Evolutionary conservation across 441 rosid genomes (phyloP).

Genomic region (Corymbia citriodora): DNA sequence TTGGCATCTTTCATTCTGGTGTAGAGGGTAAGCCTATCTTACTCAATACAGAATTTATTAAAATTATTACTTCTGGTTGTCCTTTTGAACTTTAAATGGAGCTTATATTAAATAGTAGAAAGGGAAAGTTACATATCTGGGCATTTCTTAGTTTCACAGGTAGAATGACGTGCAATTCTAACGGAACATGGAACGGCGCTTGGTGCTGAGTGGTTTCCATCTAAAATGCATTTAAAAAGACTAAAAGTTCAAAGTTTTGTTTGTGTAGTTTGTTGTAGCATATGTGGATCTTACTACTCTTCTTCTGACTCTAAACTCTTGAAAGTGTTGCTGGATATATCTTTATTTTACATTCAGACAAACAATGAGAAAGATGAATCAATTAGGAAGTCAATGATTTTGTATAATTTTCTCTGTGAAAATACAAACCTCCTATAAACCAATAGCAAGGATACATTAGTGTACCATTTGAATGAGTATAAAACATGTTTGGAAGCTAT

Average conservation of each 20-base stretch:
- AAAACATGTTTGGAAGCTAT: neutral
- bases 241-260: neutral
- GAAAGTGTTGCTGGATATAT: neutral
- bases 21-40: slow-evolving; percentile 47
- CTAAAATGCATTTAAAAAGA: neutral
- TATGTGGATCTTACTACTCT: neutral
- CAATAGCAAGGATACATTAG: neutral
- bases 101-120: neutral
- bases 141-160: neutral
- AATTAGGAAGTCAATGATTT: neutral
- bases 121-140: neutral
- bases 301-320: neutral
- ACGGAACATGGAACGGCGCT: neutral
- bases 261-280: neutral
- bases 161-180: neutral
- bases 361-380: neutral
- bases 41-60: neutral
- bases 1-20: slow-evolving; percentile 74
- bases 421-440: neutral
- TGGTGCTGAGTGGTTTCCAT: neutral
- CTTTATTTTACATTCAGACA: neutral
- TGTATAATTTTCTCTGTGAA: neutral
- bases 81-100: neutral
- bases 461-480: neutral
- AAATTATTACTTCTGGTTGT: neutral